These are phyloP conservation scores for Gomphus sp. DNA, from an alignment of 1,284 basidiomycete species.

Conservation along the genomic window DNA sequence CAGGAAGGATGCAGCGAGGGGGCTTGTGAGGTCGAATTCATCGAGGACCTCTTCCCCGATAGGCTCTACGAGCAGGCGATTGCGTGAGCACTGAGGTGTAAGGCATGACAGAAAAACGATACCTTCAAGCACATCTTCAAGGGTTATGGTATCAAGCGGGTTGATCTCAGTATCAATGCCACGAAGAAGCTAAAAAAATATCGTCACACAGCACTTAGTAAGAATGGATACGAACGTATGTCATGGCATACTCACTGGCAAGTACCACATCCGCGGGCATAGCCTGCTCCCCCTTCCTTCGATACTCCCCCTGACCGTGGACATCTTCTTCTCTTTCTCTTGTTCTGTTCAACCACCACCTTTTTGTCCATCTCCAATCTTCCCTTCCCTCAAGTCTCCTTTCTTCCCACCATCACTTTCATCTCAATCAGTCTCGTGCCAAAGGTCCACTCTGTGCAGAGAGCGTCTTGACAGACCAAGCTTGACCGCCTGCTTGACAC, in stretches of 20 bases:
- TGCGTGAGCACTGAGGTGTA: neutral
- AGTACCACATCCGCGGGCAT: constrained; percentile 81
- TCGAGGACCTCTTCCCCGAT: constrained; percentile 89
- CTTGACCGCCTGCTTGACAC: constrained; percentile 63
- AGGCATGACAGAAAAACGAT: constrained; percentile 11
- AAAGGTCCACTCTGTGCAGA: constrained; percentile 39
- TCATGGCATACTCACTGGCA: constrained; percentile 58
- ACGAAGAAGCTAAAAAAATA: constrained; percentile 51
- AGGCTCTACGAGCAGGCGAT: constrained; percentile 41
- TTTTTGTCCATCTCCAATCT: neutral
- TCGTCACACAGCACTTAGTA: neutral
- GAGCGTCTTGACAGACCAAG: constrained; percentile 63
- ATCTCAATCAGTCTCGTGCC: constrained; percentile 51
- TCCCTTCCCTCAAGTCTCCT: constrained; percentile 17
- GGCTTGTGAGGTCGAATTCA: constrained; percentile 71
- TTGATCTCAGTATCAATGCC: constrained; percentile 63
- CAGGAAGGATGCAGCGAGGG: constrained; percentile 51
- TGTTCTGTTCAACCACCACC: constrained; percentile 14
- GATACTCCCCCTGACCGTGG: constrained; percentile 16
- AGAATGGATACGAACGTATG: constrained; percentile 26
- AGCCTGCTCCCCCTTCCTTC: constrained; percentile 54
- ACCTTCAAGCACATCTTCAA: constrained; percentile 91
- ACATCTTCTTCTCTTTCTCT: constrained; percentile 9
- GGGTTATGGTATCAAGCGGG: constrained; percentile 87
- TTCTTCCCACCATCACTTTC: neutral